Evolutionary conservation across 495 filamentous ascomycete species (phyloP).

Genomic region (Hypoxylon subgilvum): DNA sequence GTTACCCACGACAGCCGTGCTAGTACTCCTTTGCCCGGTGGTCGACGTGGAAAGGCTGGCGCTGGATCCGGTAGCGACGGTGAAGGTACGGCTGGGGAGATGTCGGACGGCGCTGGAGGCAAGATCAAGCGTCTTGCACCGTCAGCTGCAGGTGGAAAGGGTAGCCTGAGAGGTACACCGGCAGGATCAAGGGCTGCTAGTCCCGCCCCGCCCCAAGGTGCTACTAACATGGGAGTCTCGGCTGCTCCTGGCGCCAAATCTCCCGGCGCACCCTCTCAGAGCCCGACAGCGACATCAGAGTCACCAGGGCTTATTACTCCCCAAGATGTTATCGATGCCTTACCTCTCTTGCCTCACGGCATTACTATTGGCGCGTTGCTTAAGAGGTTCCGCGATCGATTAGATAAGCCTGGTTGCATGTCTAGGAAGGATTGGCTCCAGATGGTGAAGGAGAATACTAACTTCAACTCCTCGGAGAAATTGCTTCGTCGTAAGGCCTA

Average conservation of each 20-base stretch:
- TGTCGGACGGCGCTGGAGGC: constrained; percentile 66
- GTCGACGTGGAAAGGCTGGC: constrained; percentile 61
- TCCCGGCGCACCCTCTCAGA: constrained; percentile 51
- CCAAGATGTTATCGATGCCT: constrained; percentile 72
- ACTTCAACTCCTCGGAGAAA: constrained; percentile 50
- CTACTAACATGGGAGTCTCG: constrained; percentile 2
- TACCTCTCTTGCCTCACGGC: constrained; percentile 65
- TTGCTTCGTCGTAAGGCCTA: constrained; percentile 52
- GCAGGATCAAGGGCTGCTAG: constrained; percentile 61
- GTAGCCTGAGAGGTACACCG: constrained; percentile 55
- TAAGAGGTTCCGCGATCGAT: constrained; percentile 64
- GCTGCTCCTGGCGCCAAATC: constrained; percentile 17
- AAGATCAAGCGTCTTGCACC: constrained; percentile 75
- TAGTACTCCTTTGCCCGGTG: constrained; percentile 52
- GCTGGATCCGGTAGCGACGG: constrained; percentile 78
- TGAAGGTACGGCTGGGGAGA: constrained; percentile 77
- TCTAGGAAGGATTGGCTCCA: constrained; percentile 58
- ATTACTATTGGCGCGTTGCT: constrained; percentile 69
- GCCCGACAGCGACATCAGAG: constrained; percentile 28
- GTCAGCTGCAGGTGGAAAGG: constrained; percentile 51
- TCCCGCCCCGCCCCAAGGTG: constrained; percentile 46
- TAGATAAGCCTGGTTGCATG: constrained; percentile 55
- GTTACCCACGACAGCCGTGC: constrained; percentile 58
- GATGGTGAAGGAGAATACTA: constrained; percentile 58
- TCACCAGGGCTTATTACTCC: constrained; percentile 37